Percentiles rank a stretch among this genome's conserved stretches.
These are phyloP conservation scores for Xylaria bambusicola DNA, from an alignment of 495 filamentous ascomycete species.

Conservation along the genomic window DNA sequence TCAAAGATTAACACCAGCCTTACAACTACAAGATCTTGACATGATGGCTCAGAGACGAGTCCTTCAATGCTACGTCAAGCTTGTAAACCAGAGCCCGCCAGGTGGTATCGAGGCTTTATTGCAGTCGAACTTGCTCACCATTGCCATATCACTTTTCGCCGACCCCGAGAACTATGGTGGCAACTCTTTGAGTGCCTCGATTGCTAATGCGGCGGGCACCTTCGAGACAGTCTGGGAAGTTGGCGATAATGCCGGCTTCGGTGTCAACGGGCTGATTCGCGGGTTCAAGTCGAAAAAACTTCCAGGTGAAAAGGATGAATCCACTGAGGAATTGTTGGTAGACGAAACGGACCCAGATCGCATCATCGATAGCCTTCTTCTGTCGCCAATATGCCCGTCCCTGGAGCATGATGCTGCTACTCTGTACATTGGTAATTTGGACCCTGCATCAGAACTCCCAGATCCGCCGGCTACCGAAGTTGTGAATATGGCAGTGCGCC, in stretches of 20 bases:
- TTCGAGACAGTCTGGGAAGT: conserved; percentile 96
- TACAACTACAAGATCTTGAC: conserved; percentile 89
- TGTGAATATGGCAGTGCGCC: conserved; percentile 86
- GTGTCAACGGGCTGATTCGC: conserved; percentile 79
- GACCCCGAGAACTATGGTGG: conserved; percentile 87
- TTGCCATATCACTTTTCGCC: conserved; percentile 88
- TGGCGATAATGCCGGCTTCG: conserved; percentile 91
- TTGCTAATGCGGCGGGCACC: conserved; percentile 83
- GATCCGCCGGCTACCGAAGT: conserved; percentile 91
- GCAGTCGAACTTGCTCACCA: conserved; percentile 90
- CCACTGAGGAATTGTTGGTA: conserved; percentile 59
- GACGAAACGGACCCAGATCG: conserved; percentile 65
- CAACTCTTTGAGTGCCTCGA: conserved; percentile 84
- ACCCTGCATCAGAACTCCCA: conserved; percentile 51
- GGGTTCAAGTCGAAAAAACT: conserved; percentile 73
- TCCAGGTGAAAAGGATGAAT: conserved; percentile 66
- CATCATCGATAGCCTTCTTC: conserved; percentile 66
- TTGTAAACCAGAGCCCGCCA: conserved; percentile 81
- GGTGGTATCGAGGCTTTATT: conserved; percentile 80
- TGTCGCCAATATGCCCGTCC: conserved; percentile 77
- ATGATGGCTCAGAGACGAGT: conserved; percentile 93
- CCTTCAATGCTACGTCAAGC: conserved; percentile 88
- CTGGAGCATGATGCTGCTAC: conserved; percentile 87
- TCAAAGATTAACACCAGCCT: conserved; percentile 78
- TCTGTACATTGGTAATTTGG: conserved; percentile 64